Evolutionary conservation across 257 asterid genomes (phyloP), one percentile per base, ranked within the genome.

Genomic region (Capsicum pubescens): DNA sequence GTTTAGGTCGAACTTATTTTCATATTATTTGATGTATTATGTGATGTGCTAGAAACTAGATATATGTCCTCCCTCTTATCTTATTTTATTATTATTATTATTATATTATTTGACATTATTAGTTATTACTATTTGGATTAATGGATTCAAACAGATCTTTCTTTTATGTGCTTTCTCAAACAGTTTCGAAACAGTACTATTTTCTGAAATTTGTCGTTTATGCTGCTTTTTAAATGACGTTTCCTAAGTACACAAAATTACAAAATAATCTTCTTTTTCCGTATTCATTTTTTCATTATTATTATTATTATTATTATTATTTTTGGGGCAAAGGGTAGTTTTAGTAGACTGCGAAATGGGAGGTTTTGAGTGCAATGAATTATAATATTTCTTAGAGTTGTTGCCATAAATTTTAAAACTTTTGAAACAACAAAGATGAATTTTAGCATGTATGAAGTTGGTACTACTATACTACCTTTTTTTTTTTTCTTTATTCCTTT

Each of bases 11-110:
- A 46, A 46, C 59, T 72, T 46, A 72, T 72, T n/a, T 10, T 17
- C 79, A 71, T 44, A 72, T 72, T 71, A 71, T 46, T 71, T 46
- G 58, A 71, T 71, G 79, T 46, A 46, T 71, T 46, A 68, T 46
- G 32, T 69, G 77, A 39, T 39, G 54, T 39, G 55, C 55, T 69
- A 39, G 8, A 69, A 46, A 3, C 44, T 39, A 39, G 44, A 39
- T 39, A 39, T 10, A 72, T 46, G 9, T 46, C n/a, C 35, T 71
- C 16, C 58, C 44, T 3, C 17, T 39, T 72, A 44, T 71, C 79
- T 71, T 71, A 46, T 11, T 46, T 46, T 44, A 44, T 46, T 39
- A 39, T 46, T 44, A 44, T 46, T 39, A 39, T 70, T 70, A 71
- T 10, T 44, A n/a, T 42, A 42, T 46, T n/a, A 46, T 72, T 71